Percentiles rank a stretch among this genome's conserved stretches.
Conservation (phyloP, 208 protist genomes). For the Acanthamoeba triangularis region DNA sequence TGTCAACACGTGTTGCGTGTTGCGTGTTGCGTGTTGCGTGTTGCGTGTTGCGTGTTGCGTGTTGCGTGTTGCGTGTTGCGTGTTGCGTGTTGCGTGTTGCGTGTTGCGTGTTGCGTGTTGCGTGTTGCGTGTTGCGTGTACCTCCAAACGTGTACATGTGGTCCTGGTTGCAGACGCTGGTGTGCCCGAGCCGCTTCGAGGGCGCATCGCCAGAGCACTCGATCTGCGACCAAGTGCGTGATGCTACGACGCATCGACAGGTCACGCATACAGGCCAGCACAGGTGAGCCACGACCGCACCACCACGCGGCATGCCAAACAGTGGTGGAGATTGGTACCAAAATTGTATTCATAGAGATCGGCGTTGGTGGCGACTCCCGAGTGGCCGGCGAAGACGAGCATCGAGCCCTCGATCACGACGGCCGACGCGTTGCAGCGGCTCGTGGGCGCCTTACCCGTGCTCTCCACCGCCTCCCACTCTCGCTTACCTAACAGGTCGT, state of each 20-base stretch:
- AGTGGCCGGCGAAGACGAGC: slow-evolving; percentile 74
- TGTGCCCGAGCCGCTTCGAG: slow-evolving; percentile 56
- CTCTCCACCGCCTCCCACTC: slow-evolving; percentile 58
- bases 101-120: too few species aligned
- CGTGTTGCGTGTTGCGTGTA: too few species aligned
- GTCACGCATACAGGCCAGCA: not conserved
- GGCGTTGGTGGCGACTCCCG: slow-evolving; percentile 15
- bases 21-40: too few species aligned
- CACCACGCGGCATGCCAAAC: not conserved
- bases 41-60: too few species aligned
- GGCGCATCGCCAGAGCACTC: slow-evolving; percentile 18
- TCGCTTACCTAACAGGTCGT: not conserved
- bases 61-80: too few species aligned
- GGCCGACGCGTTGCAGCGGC: slow-evolving; percentile 17
- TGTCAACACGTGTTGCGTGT: too few species aligned
- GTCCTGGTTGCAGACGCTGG: not conserved
- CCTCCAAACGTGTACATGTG: slow-evolving; percentile 74
- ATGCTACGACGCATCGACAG: not conserved
- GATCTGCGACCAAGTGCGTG: not conserved
- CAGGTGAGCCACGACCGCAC: not conserved
- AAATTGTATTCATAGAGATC: slow-evolving; percentile 21
- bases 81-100: too few species aligned
- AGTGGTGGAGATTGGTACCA: not conserved
- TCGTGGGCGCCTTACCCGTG: slow-evolving; percentile 1
- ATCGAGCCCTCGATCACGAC: slow-evolving; percentile 17